A percentile compares a stretch with the other conserved stretches of the same genome.
phyloP scores from a whole-genome alignment of 768 basidiomycete genomes.

The Mycena amicta region DNA sequence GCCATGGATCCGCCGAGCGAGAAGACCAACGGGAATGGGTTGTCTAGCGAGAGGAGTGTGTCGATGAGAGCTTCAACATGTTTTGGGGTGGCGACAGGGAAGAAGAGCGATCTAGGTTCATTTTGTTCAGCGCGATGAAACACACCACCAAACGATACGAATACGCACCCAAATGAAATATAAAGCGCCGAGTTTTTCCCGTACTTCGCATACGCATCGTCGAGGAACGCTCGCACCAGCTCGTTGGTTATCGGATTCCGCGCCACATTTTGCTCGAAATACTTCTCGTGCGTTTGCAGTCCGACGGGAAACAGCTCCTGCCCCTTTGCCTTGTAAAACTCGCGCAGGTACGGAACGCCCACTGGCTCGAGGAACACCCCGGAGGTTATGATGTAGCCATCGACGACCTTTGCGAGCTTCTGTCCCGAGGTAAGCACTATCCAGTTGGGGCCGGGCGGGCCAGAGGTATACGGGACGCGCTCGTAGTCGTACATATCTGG shows the following conservation, averaged over 20 bases:
- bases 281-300: not conserved
- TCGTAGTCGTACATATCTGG: slow-evolving; percentile 21
- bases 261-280: not conserved
- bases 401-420: slow-evolving; percentile 1
- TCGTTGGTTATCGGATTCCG: not conserved
- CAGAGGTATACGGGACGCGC: not conserved
- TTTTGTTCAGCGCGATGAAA: not conserved
- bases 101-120: slow-evolving; percentile 11
- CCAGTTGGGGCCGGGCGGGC: not conserved
- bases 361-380: not conserved
- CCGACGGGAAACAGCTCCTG: slow-evolving; percentile 12
- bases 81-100: slow-evolving; percentile 9
- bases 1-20: slow-evolving; percentile 8
- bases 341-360: slow-evolving; percentile 1
- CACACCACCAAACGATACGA: not conserved
- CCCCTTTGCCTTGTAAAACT: not conserved
- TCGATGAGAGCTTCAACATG: slow-evolving; percentile 12
- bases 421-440: not conserved
- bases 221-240: slow-evolving; percentile 1
- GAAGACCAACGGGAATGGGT: slow-evolving; percentile 14
- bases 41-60: slow-evolving; percentile 6
- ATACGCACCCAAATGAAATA: slow-evolving; percentile 16
- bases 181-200: slow-evolving; percentile 14
- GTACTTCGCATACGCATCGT: not conserved
- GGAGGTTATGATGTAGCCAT: slow-evolving; percentile 5